Evolutionary conservation across 179 eudicot species (phyloP), one percentile per base, ranked within the genome.

Genomic region (Corrigiola litoralis): DNA sequence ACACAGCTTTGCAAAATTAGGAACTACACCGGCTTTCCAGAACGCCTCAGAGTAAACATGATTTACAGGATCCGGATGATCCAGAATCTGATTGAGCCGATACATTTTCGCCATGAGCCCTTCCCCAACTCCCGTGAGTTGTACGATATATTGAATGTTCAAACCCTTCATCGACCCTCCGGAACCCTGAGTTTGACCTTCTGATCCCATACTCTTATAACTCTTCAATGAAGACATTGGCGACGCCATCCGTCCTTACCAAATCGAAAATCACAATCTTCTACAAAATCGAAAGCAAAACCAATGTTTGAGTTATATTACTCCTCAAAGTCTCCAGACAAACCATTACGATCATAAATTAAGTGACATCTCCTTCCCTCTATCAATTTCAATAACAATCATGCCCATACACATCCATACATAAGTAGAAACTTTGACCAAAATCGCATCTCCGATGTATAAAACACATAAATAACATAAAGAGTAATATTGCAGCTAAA

Each of bases 81-180:
- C 97, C 77, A 94, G 69, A 65, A 94, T 82, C 51, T 94, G 99
- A 75, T 88, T 91, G 56, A 94, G 75, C 67, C 99, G 73, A 61
- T 90, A 88, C 86, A 94, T 90, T 79, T 94, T 94, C 27, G 96
- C 87, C 96, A 90, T 81, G 4, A 94, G 81, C 68, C 99, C 99
- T 73, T 90, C 89, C 5, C 97, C 99, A 61, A 94, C 99, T 70
- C 81, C 91, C 46, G 92, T 84, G 51, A 94, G 95, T 80, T 94
- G 97, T 63, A 87, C 77, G 38, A 90, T 85, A 86, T 83, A 94
- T 64, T 86, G 97, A 82, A 94, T 82, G 75, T 86, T 94, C 85
- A 90, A 80, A 37, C 92, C 95, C 82, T 91, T 94, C 24, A 67
- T 82, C 42, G 86, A 74, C 57, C 80, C 85, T 54, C 78, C 81